These are phyloP conservation scores for Cyclotella baltica DNA, from an alignment of 108 stramenopile genomes.

Conservation along the genomic window DNA sequence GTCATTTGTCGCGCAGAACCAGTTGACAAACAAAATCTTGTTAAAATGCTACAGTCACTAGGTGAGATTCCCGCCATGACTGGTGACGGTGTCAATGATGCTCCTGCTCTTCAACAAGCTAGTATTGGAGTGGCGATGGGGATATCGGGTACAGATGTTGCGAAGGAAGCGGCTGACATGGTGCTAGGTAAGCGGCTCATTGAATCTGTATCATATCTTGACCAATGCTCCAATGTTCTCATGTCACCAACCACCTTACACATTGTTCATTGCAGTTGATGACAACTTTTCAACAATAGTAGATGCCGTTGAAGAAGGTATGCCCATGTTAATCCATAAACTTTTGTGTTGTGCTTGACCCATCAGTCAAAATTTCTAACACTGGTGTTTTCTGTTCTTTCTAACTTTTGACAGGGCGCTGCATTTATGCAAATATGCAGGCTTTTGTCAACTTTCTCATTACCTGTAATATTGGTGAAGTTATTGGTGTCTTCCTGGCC, in stretches of 20 bases:
- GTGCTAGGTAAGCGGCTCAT: slow-evolving; percentile 1
- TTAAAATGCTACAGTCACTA: slow-evolving; percentile 92
- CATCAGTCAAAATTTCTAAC: too few species aligned
- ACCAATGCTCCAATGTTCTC: too few species aligned
- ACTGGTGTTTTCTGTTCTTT: too few species aligned
- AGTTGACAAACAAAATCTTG: slow-evolving; percentile 95
- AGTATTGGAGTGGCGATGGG: slow-evolving; percentile 96
- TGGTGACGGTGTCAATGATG: slow-evolving; percentile 98
- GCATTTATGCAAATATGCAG: slow-evolving; percentile 98
- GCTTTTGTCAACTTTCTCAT: slow-evolving; percentile 98
- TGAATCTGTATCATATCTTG: not conserved
- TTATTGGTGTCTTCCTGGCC: slow-evolving; percentile 92
- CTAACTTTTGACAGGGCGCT: too few species aligned
- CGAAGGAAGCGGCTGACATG: slow-evolving; percentile 66
- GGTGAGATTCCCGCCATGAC: slow-evolving; percentile 98
- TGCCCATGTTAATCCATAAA: too few species aligned
- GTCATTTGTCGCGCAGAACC: slow-evolving; percentile 99
- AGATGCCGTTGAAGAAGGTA: slow-evolving; percentile 94
- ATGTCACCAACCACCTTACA: too few species aligned
- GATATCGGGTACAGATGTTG: slow-evolving; percentile 87
- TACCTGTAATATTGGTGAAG: slow-evolving; percentile 97
- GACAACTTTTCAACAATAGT: slow-evolving; percentile 90
- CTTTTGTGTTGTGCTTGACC: too few species aligned
- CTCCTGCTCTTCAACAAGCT: slow-evolving; percentile 98
- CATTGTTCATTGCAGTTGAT: slow-evolving; percentile 29